Evolutionary conservation across 1,139 yeast genomes (phyloP), one percentile per base, ranked within the genome.

Genomic region (Blastobotrys ciferrii): DNA sequence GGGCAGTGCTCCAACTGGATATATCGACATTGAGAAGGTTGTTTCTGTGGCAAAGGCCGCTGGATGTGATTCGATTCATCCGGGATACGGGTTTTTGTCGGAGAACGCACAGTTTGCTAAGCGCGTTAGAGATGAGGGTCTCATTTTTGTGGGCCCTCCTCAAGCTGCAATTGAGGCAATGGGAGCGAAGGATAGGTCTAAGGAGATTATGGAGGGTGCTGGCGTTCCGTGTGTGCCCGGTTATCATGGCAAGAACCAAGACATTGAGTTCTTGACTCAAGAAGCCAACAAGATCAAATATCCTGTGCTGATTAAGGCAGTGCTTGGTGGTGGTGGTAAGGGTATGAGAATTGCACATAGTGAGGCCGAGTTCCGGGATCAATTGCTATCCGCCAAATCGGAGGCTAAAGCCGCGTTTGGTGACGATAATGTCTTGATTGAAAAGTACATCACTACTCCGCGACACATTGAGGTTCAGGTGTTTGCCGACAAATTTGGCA

Each of bases 241-340:
- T 3, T 68, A 75, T 32, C 73, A 65, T 40, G 67, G 76, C 4
- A 48, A 58, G 12, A 67, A 74, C 48, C 67, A 64, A 32, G 68
- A 66, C 37, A 58, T 63, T 1, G 59, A 60, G 2, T 66, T 63
- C 37, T 63, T 75, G 32, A 56, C 65, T 4, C 50, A 53, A 6
- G 64, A 65, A 39, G 77, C 78, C 11, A 53, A 60, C 2, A 57
- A 60, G 39, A 74, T 75, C 47, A 76, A 75, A 0, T 75, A 69
- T 53, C 80, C 80, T 0, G 72, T 75, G 1, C 70, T 75, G 55
- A 62, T 75, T 53, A 75, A 75, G 57, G 76, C 79, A 20, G 73
- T 76, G n/a, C 72, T 75, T 4, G 80, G 80, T 35, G 80, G 80
- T 23, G 80, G 80, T 33, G 80, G 80, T 20, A 75, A 74, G 70